Evolutionary conservation across 2,329 filamentous ascomycete species (phyloP), one percentile per base, ranked within the genome.

Genomic region (Penicillium sp.): DNA sequence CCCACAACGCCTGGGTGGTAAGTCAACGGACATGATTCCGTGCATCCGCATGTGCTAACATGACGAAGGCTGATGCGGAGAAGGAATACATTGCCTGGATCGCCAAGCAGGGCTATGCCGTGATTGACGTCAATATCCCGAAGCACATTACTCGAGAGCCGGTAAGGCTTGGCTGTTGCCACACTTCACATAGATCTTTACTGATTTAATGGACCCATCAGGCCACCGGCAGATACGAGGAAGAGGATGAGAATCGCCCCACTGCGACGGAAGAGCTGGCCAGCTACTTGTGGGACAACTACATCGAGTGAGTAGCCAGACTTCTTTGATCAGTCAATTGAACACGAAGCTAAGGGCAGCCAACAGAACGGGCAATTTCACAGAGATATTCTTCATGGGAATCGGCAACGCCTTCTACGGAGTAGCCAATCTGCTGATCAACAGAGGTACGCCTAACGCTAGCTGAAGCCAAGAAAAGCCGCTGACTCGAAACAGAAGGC

Each of bases 251-350:
- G 56, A 69, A 63, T 44, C 79, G 80, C 66, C 83, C 80, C 50
- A 65, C 65, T 20, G 74, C 75, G 44, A 78, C 77, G 0, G 82
- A 86, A 51, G 84, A 91, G 50, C 73, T 96, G 9, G 81, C 91
- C 4, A 82, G 79, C 50, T 97, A 95, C 62, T 74, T 98, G 11
- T 98, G 93, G 93, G 90, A 96, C 59, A 98, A 98, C 63, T 96
- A 96, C 62, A 82, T 98, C 16, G 87, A 95, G 74, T 81, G 68
- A 58, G 74, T 56, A 11, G 22, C 20, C 28, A n/a, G 27, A 14
- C 1, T 14, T n/a, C 8, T 16, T 6, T 31, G 11, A 23, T 4
- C 8, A 31, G 27, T 18, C 13, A 27, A 34, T 26, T 24, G n/a
- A 16, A 14, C 16, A 14, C 24, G 7, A n/a, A 20, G n/a, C 44